Conservation (phyloP, 2,329 filamentous ascomycete genomes). For the Neofusicoccum sp. region DNA sequence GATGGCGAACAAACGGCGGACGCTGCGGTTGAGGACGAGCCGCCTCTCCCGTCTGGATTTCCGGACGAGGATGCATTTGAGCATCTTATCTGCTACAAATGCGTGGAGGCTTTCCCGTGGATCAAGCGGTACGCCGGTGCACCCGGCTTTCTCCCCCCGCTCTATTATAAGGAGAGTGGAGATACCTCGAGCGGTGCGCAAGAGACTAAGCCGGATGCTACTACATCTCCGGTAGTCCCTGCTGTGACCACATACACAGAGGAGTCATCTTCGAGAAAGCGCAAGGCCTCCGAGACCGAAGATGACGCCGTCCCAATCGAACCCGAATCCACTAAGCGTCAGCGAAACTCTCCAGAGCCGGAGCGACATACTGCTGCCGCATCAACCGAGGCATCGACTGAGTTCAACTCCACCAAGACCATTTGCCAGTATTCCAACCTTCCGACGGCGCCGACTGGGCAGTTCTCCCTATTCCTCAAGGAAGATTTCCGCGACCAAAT, state of each 20-base stretch:
- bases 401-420: conserved; percentile 25
- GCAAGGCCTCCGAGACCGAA: conserved; percentile 43
- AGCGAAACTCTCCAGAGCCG: conserved; percentile 17
- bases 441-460: conserved; percentile 48
- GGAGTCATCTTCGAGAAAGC: conserved; percentile 38
- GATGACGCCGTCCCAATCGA: neutral
- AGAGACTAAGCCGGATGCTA: neutral
- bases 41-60: conserved; percentile 78
- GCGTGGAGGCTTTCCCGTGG: conserved; percentile 84
- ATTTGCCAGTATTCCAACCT: conserved; percentile 29
- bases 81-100: conserved; percentile 90
- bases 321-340: conserved; percentile 4
- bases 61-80: conserved; percentile 88
- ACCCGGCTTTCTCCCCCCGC: conserved; percentile 72
- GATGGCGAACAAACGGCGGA: conserved; percentile 55
- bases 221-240: neutral
- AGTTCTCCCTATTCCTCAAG: conserved; percentile 80
- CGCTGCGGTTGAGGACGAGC: conserved; percentile 47
- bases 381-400: conserved; percentile 34
- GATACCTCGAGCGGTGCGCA: conserved; percentile 20
- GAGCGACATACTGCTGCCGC: conserved; percentile 17
- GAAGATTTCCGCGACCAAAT: conserved; percentile 75
- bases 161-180: conserved; percentile 51
- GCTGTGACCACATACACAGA: neutral
- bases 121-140: conserved; percentile 83